These are phyloP conservation scores for Tetracladium setigerum DNA, from an alignment of 495 filamentous ascomycete genomes.

Conservation along the genomic window DNA sequence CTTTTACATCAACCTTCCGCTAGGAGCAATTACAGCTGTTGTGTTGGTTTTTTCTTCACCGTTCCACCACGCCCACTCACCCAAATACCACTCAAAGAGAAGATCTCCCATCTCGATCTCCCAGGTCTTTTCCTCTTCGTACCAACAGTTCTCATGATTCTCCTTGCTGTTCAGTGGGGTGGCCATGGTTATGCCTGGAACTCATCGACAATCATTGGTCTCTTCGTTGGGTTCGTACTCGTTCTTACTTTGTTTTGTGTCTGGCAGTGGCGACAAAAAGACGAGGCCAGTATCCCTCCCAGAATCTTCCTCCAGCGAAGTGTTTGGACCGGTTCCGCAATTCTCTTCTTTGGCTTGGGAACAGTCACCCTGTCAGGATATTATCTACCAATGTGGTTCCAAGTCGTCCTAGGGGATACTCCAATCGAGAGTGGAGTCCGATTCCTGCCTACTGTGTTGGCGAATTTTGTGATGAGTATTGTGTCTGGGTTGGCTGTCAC, in stretches of 20 bases:
- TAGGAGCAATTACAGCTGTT: conserved; percentile 39
- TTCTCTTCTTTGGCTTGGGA: conserved; percentile 11
- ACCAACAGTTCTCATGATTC: conserved; percentile 54
- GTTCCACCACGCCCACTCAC: neutral
- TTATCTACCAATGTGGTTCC: conserved; percentile 59
- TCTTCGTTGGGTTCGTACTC: neutral
- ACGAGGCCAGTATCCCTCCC: conserved; percentile 12
- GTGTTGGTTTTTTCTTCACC: conserved; percentile 30
- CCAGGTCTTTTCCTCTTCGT: neutral
- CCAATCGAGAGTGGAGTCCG: conserved; percentile 41
- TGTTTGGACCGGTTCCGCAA: conserved; percentile 1
- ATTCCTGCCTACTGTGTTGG: conserved; percentile 42
- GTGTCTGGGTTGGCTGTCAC: conserved; percentile 8
- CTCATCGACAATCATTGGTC: conserved; percentile 55
- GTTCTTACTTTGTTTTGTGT: conserved; percentile 30
- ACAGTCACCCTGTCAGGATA: conserved; percentile 37
- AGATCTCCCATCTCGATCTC: conserved; percentile 19
- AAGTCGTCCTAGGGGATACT: conserved; percentile 34
- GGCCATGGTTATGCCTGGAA: conserved; percentile 62
- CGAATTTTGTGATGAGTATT: conserved; percentile 12
- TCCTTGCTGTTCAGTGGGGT: conserved; percentile 86
- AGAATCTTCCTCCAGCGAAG: conserved; percentile 6
- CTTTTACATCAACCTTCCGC: conserved; percentile 60
- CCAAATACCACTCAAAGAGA: conserved; percentile 1
- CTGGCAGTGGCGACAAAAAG: conserved; percentile 37